phyloP scores from a whole-genome alignment of 2,329 filamentous ascomycete genomes.

The Hypoxylon sp. region DNA sequence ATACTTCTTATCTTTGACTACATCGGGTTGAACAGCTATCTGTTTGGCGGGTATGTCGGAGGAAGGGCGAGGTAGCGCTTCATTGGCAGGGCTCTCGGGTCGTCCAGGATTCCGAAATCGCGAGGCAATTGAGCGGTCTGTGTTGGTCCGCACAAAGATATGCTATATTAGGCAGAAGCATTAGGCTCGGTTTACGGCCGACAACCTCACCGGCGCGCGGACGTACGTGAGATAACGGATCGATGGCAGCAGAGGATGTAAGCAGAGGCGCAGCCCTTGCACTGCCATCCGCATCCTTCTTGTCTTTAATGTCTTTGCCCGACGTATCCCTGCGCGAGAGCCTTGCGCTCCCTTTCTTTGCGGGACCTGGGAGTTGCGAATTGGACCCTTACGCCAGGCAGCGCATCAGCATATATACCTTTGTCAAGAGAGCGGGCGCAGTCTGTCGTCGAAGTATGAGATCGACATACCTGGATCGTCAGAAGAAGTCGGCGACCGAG shows the following conservation, averaged over 20 bases:
- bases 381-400: conserved; percentile 35
- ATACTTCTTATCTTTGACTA: conserved; percentile 71
- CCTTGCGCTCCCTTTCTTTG: conserved; percentile 38
- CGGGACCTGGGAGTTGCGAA: conserved; percentile 29
- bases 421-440: neutral
- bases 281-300: conserved; percentile 33
- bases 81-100: conserved; percentile 60
- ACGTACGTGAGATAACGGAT: conserved; percentile 73
- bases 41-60: conserved; percentile 53
- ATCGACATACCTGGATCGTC: conserved; percentile 29
- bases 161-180: conserved; percentile 48
- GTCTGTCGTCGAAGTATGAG: conserved; percentile 2
- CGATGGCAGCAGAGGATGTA: conserved; percentile 57
- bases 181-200: conserved; percentile 11
- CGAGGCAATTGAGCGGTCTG: conserved; percentile 48
- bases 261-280: conserved; percentile 32
- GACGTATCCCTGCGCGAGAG: conserved; percentile 38
- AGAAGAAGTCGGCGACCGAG: conserved; percentile 25
- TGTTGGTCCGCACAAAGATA: conserved; percentile 52
- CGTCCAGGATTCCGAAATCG: conserved; percentile 61
- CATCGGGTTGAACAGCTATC: conserved; percentile 47
- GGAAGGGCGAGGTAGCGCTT: conserved; percentile 50
- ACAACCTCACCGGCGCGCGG: conserved; percentile 10
- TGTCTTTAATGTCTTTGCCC: conserved; percentile 40
- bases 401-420: conserved; percentile 5